Evolutionary conservation across 345 rosid species (phyloP), one percentile per base, ranked within the genome.

Genomic region (Linum lewisii): DNA sequence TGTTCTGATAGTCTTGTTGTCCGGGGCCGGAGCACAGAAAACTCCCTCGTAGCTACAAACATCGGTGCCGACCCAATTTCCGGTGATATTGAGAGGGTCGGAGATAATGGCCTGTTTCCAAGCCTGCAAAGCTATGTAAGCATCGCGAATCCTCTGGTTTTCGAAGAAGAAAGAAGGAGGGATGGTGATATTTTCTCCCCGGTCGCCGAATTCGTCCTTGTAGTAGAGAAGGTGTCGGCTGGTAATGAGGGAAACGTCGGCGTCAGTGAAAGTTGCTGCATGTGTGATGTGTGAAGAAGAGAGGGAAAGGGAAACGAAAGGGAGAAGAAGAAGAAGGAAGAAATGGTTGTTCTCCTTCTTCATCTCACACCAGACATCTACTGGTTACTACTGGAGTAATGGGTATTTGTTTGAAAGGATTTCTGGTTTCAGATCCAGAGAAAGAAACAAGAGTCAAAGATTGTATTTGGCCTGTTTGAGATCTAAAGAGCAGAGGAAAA

Each of bases 181-280:
- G 4, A 92, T 84, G n/a, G 76, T 78, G 47, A 86, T 90, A 0
- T 49, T 52, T 77, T 86, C 96, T 0, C 96, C 96, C n/a, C 95
- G 77, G 73, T 91, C 96, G 8, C 88, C 95, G 70, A 75, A 80
- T 67, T 84, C 87, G 67, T 91, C 98, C 29, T 80, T 74, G 88
- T 86, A 86, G 77, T 82, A 91, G 47, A 88, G 97, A 22, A 88
- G 95, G 79, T 92, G 98, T 6, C 97, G 89, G 51, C 78, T 84
- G 70, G 65, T 77, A 77, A 91, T 82, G 75, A 70, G 81, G 29
- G 57, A 55, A 52, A 83, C 88, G 56, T 91, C 86, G 5, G 75
- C 78, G 29, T 77, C 81, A 1, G 81, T 73, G 74, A 92, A 85
- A 23, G 64, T 64, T 22, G 32, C 6, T 29, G 7, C 34, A 29